These are phyloP conservation scores for Hypoxylon fragiforme DNA, from an alignment of 495 filamentous ascomycete genomes.

Conservation along the genomic window DNA sequence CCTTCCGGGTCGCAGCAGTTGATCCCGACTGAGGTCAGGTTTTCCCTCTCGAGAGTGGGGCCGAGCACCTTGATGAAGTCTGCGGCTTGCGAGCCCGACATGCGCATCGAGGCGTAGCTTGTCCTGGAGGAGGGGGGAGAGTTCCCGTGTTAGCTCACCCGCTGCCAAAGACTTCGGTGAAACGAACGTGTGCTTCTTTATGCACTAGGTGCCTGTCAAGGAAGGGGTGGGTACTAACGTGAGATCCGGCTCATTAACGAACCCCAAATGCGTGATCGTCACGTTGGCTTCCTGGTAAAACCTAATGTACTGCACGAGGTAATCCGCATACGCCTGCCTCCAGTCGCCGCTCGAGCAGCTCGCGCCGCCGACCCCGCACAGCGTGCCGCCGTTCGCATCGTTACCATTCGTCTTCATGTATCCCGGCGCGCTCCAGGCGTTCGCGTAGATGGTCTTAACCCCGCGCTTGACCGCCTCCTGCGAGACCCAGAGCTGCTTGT, in stretches of 20 bases:
- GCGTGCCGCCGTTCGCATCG: constrained; percentile 53
- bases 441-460: constrained; percentile 55
- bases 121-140: constrained; percentile 32
- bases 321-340: constrained; percentile 60
- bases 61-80: constrained; percentile 56
- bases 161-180: too few relatives aligned
- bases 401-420: constrained; percentile 63
- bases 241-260: constrained; percentile 54
- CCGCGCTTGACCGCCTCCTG: constrained; percentile 52
- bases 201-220: too few relatives aligned
- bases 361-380: constrained; percentile 54
- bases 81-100: constrained; percentile 52
- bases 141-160: background rate
- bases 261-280: constrained; percentile 53
- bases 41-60: constrained; percentile 47
- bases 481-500: constrained; percentile 54
- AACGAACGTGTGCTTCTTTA: too few relatives aligned
- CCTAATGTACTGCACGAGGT: constrained; percentile 55
- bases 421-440: constrained; percentile 59
- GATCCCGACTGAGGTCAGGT: constrained; percentile 43
- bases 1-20: constrained; percentile 58
- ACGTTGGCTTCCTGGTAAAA: constrained; percentile 53
- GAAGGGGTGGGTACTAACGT: constrained; percentile 27
- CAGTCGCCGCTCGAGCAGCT: constrained; percentile 56
- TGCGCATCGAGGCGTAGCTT: constrained; percentile 48